Percentiles rank a stretch among this genome's conserved stretches.
These are phyloP conservation scores for Groenewaldozyma salmanticensis DNA, from an alignment of 805 yeast genomes.

Conservation along the genomic window DNA sequence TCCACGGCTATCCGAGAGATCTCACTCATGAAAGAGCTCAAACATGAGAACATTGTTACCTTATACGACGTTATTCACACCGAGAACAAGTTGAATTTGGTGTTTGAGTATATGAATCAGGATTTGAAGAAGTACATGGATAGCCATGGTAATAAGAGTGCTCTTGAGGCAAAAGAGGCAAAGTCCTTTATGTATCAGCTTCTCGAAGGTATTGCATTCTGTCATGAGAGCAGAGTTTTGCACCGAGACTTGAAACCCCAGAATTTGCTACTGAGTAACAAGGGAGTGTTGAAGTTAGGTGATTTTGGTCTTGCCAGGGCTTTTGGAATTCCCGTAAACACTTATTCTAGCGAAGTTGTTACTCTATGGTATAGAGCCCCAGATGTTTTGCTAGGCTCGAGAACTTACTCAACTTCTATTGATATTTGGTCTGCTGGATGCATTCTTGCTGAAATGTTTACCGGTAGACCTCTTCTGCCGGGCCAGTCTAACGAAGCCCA, in stretches of 20 bases:
- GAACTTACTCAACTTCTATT: slow-evolving; percentile 92
- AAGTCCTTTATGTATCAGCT: slow-evolving; percentile 93
- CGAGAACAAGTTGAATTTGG: slow-evolving; percentile 88
- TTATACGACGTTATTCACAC: slow-evolving; percentile 94
- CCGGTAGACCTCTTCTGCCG: slow-evolving; percentile 95
- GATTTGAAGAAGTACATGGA: slow-evolving; percentile 96
- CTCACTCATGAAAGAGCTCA: slow-evolving; percentile 87
- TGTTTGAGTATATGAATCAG: slow-evolving; percentile 86
- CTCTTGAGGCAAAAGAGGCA: slow-evolving; percentile 60
- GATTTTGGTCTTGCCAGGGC: slow-evolving; percentile 98
- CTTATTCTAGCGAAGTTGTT: slow-evolving; percentile 95
- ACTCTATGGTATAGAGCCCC: slow-evolving; percentile 98
- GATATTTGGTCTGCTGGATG: slow-evolving; percentile 99
- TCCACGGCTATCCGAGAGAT: slow-evolving; percentile 96
- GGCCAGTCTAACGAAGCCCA: slow-evolving; percentile 97
- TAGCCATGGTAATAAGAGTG: slow-evolving; percentile 63
- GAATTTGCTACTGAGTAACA: slow-evolving; percentile 75
- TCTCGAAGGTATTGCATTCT: slow-evolving; percentile 77
- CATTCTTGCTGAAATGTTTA: slow-evolving; percentile 95
- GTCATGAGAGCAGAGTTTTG: slow-evolving; percentile 76
- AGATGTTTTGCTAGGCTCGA: slow-evolving; percentile 87
- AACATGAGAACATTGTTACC: slow-evolving; percentile 86
- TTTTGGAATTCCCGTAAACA: slow-evolving; percentile 94
- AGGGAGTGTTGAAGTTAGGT: slow-evolving; percentile 88
- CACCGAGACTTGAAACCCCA: slow-evolving; percentile 90